Conservation (phyloP, 257 asterid species). For the Solanum megistacrolobum region DNA sequence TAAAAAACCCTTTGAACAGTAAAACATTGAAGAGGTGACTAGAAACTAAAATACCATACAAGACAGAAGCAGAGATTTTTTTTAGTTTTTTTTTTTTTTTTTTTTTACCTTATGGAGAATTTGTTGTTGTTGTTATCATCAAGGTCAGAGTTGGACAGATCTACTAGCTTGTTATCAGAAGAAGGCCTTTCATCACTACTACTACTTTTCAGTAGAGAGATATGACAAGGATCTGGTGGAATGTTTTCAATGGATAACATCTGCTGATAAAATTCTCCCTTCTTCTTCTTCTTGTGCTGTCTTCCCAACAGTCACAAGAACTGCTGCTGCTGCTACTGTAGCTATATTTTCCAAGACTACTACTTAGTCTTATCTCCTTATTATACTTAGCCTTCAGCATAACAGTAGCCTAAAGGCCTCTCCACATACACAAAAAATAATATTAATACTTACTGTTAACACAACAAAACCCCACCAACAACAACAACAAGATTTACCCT, state of each 20-base stretch:
- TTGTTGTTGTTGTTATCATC: conserved; percentile 32
- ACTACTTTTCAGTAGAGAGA: conserved; percentile 41
- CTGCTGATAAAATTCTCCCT: conserved; percentile 63
- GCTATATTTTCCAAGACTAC: conserved; percentile 4
- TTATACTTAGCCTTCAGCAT: conserved; percentile 45
- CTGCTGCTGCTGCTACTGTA: conserved; percentile 5
- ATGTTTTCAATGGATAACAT: conserved; percentile 94
- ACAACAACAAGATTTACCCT: background rate
- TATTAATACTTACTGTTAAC: conserved; percentile 16
- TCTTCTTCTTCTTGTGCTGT: conserved; percentile 53
- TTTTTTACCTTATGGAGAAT: conserved; percentile 77
- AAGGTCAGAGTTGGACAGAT: conserved; percentile 60
- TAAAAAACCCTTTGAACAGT: background rate
- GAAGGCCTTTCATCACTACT: conserved; percentile 36
- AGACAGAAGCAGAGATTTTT: background rate
- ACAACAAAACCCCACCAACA: conserved; percentile 4
- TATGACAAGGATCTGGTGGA: conserved; percentile 72
- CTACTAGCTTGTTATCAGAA: conserved; percentile 33
- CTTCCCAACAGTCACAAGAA: conserved; percentile 78
- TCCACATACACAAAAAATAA: conserved; percentile 17
- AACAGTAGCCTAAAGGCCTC: conserved; percentile 52
- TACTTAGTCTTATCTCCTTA: conserved; percentile 23
- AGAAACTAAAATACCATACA: background rate
- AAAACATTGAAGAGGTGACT: conserved; percentile 1
- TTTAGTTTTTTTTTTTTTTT: background rate